These are phyloP conservation scores for Solanum hybrid DNA, from an alignment of 305 asterid species.

Conservation along the genomic window DNA sequence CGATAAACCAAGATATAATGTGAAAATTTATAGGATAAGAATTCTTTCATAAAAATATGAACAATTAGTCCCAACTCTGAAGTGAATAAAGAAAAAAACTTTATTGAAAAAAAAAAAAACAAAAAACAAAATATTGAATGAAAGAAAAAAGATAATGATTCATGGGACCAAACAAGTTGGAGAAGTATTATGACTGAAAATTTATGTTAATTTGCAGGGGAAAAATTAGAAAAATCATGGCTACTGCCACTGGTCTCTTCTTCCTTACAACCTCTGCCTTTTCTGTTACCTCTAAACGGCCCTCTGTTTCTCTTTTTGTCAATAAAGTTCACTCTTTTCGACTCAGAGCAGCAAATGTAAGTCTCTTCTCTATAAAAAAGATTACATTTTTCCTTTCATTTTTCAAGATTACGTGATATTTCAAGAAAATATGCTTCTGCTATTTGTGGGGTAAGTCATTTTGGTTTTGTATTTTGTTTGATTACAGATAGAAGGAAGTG, in stretches of 20 bases:
- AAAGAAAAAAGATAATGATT: not conserved
- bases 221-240: not conserved
- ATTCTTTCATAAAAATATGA: not conserved
- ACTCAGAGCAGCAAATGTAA: constrained; percentile 46
- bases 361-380: not conserved
- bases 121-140: not conserved
- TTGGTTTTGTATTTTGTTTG: constrained; percentile 5
- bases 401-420: not conserved
- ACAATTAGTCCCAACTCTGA: not conserved
- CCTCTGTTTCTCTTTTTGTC: not conserved
- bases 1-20: not conserved
- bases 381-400: not conserved
- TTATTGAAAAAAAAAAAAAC: not conserved
- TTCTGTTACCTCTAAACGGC: constrained; percentile 21
- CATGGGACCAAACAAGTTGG: not conserved
- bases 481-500: constrained; percentile 56
- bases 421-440: not conserved
- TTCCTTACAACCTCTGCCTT: constrained; percentile 27
- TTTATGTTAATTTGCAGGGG: not conserved
- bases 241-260: not conserved
- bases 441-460: not conserved
- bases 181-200: not conserved
- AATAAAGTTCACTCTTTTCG: constrained; percentile 7
- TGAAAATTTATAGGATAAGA: not conserved
- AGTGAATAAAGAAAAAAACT: not conserved